Evolutionary conservation across 345 rosid genomes (phyloP), one percentile per base, ranked within the genome.

Genomic region (Garcia nutans): DNA sequence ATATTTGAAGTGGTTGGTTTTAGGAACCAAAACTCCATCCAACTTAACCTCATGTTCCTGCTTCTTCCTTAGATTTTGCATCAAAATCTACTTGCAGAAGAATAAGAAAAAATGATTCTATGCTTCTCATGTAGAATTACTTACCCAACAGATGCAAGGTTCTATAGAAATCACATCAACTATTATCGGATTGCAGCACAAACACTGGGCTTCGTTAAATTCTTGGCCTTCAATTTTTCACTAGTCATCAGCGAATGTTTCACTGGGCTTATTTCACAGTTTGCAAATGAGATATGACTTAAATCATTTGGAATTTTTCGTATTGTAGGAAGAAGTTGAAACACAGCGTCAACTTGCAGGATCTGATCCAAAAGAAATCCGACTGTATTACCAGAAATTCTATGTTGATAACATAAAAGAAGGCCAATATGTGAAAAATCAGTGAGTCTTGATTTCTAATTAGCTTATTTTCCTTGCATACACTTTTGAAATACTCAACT

Each of bases 291-390:
- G 33, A 41, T 47, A 31, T 66, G 55, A 44, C 63, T 22, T 60
- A 37, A 17, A 65, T 26, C 19, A 31, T 4, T 41, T 76, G 44
- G 62, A 22, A n/a, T 66, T 78, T 83, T 64, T 72, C 33, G 68
- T 81, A 68, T 61, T 80, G 74, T 79, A 96, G 99, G 96, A 91
- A 75, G 97, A 91, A 74, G 79, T 31, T 7, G 89, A 71, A 77
- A 86, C 93, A 13, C 1, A 0, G 50, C 85, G 26, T 59, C 59
- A 7, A 65, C 86, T 88, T 76, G 95, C 89, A 15, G 80, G 49
- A 68, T 82, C 0, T 67, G 96, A 93, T 82, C 88, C 87, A 8
- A 83, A 20, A 72, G 99, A 92, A 87, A 91, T 96, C 65, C 93
- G 85, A 79, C 3, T 75, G 76, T 96, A 72, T 78, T 96, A 92